Conservation (phyloP, 2,329 filamentous ascomycete species). For the Cladosporium oxysporum region DNA sequence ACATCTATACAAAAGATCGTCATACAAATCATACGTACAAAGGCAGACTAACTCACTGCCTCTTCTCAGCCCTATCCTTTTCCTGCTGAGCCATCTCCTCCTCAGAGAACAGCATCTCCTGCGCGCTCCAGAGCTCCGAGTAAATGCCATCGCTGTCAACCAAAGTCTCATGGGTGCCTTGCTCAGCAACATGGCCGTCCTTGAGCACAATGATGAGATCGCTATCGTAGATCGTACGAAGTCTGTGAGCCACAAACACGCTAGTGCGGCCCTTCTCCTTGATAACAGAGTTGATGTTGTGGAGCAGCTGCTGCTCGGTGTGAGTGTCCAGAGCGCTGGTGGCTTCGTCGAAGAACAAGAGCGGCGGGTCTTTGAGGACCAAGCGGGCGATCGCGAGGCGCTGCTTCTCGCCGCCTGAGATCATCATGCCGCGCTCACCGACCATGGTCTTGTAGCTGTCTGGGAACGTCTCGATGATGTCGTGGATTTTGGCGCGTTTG, state of each 20-base stretch:
- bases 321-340: conserved; percentile 91
- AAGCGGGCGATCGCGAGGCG: conserved; percentile 80
- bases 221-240: conserved; percentile 91
- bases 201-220: conserved; percentile 88
- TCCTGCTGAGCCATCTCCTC: conserved; percentile 28
- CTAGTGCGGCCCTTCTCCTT: conserved; percentile 87
- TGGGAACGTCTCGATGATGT: conserved; percentile 75
- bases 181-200: conserved; percentile 81
- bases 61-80: conserved; percentile 21
- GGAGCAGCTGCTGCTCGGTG: conserved; percentile 85
- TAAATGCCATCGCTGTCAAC: conserved; percentile 80
- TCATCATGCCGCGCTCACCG: conserved; percentile 94
- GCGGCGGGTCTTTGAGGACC: conserved; percentile 82
- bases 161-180: conserved; percentile 81
- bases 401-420: conserved; percentile 90
- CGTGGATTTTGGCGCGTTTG: conserved; percentile 79
- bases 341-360: conserved; percentile 94
- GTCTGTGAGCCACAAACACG: conserved; percentile 89
- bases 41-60: neutral
- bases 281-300: conserved; percentile 90
- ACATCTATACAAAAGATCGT: neutral
- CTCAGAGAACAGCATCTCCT: conserved; percentile 42
- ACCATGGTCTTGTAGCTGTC: conserved; percentile 87
- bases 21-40: neutral
- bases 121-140: conserved; percentile 78